A percentile compares a stretch with the other conserved stretches of the same genome.
These are phyloP conservation scores for Cyberlindnera suaveolens DNA, from an alignment of 805 yeast genomes.

Conservation along the genomic window DNA sequence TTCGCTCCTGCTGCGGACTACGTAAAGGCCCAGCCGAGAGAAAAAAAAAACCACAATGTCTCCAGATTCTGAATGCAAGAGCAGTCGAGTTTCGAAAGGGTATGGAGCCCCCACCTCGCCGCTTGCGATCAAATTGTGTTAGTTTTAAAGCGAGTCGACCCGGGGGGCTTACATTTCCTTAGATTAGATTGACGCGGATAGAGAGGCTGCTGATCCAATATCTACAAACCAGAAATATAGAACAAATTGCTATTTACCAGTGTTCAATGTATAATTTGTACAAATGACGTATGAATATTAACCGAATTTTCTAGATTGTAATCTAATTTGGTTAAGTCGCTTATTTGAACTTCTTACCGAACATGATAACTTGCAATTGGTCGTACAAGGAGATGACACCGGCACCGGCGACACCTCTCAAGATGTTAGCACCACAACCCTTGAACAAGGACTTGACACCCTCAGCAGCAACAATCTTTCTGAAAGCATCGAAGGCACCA, in stretches of 20 bases:
- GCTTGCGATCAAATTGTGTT: too few species aligned
- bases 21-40: too few species aligned
- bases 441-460: conserved; percentile 91
- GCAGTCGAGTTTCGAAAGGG: too few species aligned
- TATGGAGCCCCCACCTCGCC: too few species aligned
- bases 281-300: conserved; percentile 11
- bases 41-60: too few species aligned
- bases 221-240: not conserved
- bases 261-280: conserved; percentile 2
- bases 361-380: conserved; percentile 89
- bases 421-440: conserved; percentile 99
- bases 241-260: conserved; percentile 1
- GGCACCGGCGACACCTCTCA: conserved; percentile 99
- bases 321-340: conserved; percentile 17
- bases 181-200: too few species aligned
- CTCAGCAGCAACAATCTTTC: conserved; percentile 89
- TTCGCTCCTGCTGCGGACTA: too few species aligned
- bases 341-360: conserved; percentile 89
- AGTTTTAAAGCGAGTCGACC: too few species aligned
- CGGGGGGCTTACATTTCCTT: too few species aligned
- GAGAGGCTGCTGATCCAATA: too few species aligned
- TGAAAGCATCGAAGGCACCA: conserved; percentile 93
- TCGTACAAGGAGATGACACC: conserved; percentile 98
- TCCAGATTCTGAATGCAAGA: too few species aligned
- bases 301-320: conserved; percentile 53